These are phyloP conservation scores for Trichophyton equinum DNA, from an alignment of 2,329 filamentous ascomycete genomes.

Conservation along the genomic window DNA sequence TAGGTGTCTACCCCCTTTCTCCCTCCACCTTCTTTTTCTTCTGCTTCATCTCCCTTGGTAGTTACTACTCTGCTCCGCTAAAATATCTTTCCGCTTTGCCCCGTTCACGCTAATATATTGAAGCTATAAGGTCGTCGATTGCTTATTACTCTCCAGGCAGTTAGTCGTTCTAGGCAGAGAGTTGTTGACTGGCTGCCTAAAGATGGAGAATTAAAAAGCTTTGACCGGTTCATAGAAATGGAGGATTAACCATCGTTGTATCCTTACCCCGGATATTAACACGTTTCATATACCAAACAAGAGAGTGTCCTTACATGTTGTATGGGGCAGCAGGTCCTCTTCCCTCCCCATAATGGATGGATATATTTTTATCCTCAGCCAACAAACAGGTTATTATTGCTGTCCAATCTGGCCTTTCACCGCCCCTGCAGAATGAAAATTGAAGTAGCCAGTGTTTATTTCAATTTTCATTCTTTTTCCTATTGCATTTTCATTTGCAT, in stretches of 20 bases:
- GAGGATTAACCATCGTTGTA: neutral
- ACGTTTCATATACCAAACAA: neutral
- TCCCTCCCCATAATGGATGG: neutral
- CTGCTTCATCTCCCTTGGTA: neutral
- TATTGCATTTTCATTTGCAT: neutral
- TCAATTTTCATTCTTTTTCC: neutral
- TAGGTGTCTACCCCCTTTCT: neutral
- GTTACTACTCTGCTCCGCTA: no score
- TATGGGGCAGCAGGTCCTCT: neutral
- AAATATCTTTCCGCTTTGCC: neutral
- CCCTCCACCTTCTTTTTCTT: neutral
- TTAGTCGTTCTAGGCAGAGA: neutral
- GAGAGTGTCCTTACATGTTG: neutral
- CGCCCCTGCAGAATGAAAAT: neutral
- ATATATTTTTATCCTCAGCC: neutral
- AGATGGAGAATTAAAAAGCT: neutral
- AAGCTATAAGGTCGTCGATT: neutral
- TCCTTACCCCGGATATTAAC: neutral
- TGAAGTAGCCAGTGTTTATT: neutral
- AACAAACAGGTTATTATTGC: neutral
- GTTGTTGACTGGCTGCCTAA: neutral
- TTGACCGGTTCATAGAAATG: neutral
- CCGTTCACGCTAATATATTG: neutral
- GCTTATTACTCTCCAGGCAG: neutral
- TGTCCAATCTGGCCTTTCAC: neutral